phyloP scores from a whole-genome alignment of 2,329 filamentous ascomycete species.

The Aspergillus versicolor region DNA sequence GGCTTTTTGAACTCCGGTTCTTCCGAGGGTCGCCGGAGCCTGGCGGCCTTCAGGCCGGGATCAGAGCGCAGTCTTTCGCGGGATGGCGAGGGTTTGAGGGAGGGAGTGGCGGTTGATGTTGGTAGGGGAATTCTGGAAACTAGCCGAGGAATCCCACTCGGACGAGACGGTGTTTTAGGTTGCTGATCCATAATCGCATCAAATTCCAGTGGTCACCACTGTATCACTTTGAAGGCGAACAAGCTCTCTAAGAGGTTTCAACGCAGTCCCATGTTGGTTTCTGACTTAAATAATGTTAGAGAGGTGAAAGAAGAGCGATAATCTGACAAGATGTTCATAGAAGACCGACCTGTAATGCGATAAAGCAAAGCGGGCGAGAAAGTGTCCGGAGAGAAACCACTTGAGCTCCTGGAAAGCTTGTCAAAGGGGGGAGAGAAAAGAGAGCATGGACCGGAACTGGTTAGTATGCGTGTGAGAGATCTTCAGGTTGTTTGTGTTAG shows the following conservation, averaged over 20 bases:
- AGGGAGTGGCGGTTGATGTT: slow-evolving; percentile 37
- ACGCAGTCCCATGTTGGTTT: slow-evolving; percentile 4
- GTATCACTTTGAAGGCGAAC: not conserved
- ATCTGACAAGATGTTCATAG: not conserved
- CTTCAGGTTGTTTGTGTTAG: not conserved
- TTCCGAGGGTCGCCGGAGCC: slow-evolving; percentile 41
- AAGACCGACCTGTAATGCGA: not conserved
- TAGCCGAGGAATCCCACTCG: slow-evolving; percentile 50
- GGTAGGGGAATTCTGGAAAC: slow-evolving; percentile 55
- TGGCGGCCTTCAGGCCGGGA: slow-evolving; percentile 36
- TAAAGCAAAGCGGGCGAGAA: not conserved
- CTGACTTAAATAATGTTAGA: not conserved
- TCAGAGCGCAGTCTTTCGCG: slow-evolving; percentile 48
- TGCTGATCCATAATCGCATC: slow-evolving; percentile 35
- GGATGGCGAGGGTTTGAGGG: slow-evolving; percentile 49
- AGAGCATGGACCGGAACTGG: not conserved
- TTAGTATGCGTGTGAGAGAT: slow-evolving; percentile 8
- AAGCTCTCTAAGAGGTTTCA: slow-evolving; percentile 2
- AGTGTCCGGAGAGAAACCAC: not conserved
- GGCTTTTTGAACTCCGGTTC: slow-evolving; percentile 39
- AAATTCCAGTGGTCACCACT: not conserved
- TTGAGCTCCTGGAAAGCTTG: not conserved
- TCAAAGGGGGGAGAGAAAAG: not conserved
- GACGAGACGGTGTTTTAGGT: slow-evolving; percentile 27
- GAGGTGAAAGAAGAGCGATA: not conserved